These are phyloP conservation scores for Termitomyces sp. DNA, from an alignment of 768 basidiomycete genomes.

Conservation along the genomic window DNA sequence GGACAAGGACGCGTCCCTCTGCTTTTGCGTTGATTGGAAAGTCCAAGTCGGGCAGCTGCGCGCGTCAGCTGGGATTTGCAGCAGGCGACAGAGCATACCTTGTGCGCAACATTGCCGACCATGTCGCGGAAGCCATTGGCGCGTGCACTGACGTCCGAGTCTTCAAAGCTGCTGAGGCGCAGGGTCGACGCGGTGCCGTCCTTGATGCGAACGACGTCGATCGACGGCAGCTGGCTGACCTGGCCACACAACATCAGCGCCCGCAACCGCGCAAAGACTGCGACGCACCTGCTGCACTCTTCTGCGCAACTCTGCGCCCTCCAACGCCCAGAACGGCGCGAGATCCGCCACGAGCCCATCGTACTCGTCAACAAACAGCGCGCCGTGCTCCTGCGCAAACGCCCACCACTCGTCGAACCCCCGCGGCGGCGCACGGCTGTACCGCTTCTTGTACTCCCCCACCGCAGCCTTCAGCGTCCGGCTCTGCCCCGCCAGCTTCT, in stretches of 20 bases:
- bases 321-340: constrained; percentile 81
- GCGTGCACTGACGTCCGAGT: constrained; percentile 68
- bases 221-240: constrained; percentile 75
- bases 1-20: constrained; percentile 89
- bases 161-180: constrained; percentile 53
- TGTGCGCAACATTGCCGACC: constrained; percentile 62
- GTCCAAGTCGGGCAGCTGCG: constrained; percentile 88
- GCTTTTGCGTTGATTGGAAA: constrained; percentile 91
- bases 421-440: constrained; percentile 73
- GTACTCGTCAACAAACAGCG: constrained; percentile 88
- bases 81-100: constrained; percentile 31
- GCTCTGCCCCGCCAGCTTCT: constrained; percentile 70
- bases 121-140: constrained; percentile 75
- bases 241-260: constrained; percentile 19
- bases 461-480: constrained; percentile 76
- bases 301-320: constrained; percentile 65
- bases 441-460: constrained; percentile 73
- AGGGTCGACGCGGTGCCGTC: constrained; percentile 57
- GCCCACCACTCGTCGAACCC: constrained; percentile 92
- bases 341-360: constrained; percentile 76
- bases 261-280: background rate
- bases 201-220: constrained; percentile 80
- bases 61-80: background rate
- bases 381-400: constrained; percentile 67
- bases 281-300: constrained; percentile 51